Conservation (phyloP, 2,329 filamentous ascomycete species). For the Ciborinia camelliae region DNA sequence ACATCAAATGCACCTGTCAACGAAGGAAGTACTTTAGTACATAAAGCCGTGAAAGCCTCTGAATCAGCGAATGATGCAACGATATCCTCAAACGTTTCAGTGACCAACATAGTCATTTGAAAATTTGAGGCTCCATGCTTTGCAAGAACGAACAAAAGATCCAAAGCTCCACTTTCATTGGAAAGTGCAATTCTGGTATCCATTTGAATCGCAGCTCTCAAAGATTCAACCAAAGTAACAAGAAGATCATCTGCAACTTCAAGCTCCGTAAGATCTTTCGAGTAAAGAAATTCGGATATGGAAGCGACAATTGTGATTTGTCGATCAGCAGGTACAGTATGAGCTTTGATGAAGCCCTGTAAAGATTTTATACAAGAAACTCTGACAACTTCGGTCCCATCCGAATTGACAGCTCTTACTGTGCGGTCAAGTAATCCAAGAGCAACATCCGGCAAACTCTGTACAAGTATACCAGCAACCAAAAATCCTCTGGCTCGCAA, state of each 20-base stretch:
- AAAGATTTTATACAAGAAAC: slow-evolving; percentile 87
- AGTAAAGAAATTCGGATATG: slow-evolving; percentile 69
- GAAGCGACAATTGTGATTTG: slow-evolving; percentile 61
- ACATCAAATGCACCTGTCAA: slow-evolving; percentile 87
- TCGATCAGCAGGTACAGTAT: slow-evolving; percentile 49
- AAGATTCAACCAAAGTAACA: slow-evolving; percentile 81
- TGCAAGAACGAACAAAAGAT: slow-evolving; percentile 82
- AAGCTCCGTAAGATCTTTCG: slow-evolving; percentile 77
- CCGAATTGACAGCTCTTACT: slow-evolving; percentile 70
- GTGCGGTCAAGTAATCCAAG: slow-evolving; percentile 66
- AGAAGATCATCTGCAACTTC: slow-evolving; percentile 89
- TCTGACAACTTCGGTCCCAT: slow-evolving; percentile 83
- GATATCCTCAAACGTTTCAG: slow-evolving; percentile 88
- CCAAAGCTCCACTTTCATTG: slow-evolving; percentile 68
- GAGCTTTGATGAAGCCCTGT: slow-evolving; percentile 59
- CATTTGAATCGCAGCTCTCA: slow-evolving; percentile 78
- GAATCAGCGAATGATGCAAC: slow-evolving; percentile 64
- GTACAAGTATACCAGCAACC: slow-evolving; percentile 75
- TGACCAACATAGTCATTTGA: slow-evolving; percentile 82
- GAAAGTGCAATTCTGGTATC: slow-evolving; percentile 72
- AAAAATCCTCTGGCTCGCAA: slow-evolving; percentile 84
- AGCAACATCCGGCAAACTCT: slow-evolving; percentile 59
- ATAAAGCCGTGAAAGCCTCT: slow-evolving; percentile 73
- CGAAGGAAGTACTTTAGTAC: slow-evolving; percentile 81
- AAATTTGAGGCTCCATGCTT: slow-evolving; percentile 87